These are phyloP conservation scores for Penstemon barbatus DNA, from an alignment of 257 asterid genomes.

Conservation along the genomic window DNA sequence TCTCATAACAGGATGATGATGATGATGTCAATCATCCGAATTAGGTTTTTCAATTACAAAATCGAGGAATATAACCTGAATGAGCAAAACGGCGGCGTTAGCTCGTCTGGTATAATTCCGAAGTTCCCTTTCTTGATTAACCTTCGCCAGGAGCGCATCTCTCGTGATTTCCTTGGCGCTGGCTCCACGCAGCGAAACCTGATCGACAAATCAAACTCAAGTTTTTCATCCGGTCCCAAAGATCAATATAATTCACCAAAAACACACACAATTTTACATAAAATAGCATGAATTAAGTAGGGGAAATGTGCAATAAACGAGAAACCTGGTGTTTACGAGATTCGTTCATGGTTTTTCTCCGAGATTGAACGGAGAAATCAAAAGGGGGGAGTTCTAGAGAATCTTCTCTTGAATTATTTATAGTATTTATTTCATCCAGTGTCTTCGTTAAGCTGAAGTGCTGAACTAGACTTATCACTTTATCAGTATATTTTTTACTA, in stretches of 20 bases:
- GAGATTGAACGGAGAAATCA: conserved; percentile 29
- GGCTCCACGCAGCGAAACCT: conserved; percentile 95
- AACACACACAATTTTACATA: neutral
- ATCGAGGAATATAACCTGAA: conserved; percentile 53
- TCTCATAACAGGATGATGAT: neutral
- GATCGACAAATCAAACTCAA: conserved; percentile 27
- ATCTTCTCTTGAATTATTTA: no score
- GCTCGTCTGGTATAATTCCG: conserved; percentile 73
- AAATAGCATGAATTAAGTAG: conserved; percentile 7
- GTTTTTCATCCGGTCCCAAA: conserved; percentile 10
- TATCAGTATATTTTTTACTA: no score
- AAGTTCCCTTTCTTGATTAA: conserved; percentile 76
- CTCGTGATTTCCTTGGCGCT: conserved; percentile 85
- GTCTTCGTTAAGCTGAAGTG: no score
- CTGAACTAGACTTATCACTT: no score
- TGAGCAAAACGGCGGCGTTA: conserved; percentile 59
- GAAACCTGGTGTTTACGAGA: conserved; percentile 47
- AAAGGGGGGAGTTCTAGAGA: neutral
- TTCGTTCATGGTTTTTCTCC: conserved; percentile 39
- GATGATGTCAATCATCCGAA: neutral
- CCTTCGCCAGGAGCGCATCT: conserved; percentile 75
- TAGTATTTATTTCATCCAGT: no score
- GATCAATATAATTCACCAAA: neutral
- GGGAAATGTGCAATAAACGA: neutral
- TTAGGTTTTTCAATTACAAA: conserved; percentile 10